phyloP scores from a whole-genome alignment of 495 filamentous ascomycete genomes.

The Talaromyces ruber region DNA sequence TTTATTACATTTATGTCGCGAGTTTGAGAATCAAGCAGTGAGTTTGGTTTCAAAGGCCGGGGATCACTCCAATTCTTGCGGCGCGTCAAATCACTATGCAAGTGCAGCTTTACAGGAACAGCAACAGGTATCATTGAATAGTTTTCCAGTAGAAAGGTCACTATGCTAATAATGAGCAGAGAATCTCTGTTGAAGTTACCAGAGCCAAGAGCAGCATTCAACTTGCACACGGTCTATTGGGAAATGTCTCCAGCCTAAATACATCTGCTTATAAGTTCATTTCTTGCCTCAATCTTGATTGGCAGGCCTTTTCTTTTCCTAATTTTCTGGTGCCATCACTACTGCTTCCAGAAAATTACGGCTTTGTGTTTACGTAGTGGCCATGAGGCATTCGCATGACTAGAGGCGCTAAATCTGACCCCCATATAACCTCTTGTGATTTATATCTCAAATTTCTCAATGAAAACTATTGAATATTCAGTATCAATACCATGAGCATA shows the following conservation, averaged over 20 bases:
- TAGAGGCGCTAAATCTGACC: no score
- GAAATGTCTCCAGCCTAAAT: not conserved
- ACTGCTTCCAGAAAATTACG: no score
- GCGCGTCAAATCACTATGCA: not conserved
- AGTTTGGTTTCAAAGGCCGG: not conserved
- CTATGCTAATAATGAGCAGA: not conserved
- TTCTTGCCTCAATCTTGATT: no score
- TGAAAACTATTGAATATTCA: no score
- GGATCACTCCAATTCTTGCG: not conserved
- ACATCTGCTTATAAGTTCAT: not conserved
- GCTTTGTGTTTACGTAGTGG: no score
- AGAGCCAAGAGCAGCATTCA: not conserved
- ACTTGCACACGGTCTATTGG: not conserved
- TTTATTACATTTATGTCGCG: not conserved
- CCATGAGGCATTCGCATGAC: no score
- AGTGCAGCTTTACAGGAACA: not conserved
- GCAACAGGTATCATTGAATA: not conserved
- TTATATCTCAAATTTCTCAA: no score
- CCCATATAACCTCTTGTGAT: no score
- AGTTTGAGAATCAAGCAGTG: not conserved
- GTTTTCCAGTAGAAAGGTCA: not conserved
- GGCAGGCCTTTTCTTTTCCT: no score
- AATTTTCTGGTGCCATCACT: no score
- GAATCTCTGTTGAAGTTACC: not conserved
- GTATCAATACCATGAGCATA: no score